A percentile compares a stretch with the other conserved stretches of the same genome.
Evolutionary conservation across 805 yeast genomes (phyloP).

Genomic region (Yamadazyma ubonensis): DNA sequence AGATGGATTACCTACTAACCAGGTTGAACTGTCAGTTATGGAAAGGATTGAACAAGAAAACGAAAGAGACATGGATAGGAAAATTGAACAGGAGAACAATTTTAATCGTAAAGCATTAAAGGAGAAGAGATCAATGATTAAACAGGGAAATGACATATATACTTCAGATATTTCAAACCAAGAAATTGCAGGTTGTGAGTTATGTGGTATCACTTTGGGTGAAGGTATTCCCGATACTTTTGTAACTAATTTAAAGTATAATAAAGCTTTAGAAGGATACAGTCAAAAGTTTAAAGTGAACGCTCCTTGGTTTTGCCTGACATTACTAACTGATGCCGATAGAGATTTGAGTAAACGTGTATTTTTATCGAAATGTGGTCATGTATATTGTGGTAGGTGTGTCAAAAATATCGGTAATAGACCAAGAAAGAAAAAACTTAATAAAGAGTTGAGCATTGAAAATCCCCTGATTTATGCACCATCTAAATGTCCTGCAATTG

Average conservation of each 20-base stretch:
- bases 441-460: constrained; percentile 22
- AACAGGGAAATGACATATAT: constrained; percentile 26
- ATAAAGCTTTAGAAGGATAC: constrained; percentile 26
- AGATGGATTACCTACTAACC: constrained; percentile 1
- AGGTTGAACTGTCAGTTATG: constrained; percentile 27
- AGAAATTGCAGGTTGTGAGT: constrained; percentile 41
- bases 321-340: constrained; percentile 24
- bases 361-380: constrained; percentile 74
- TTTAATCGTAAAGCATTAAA: constrained; percentile 29
- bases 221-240: constrained; percentile 64
- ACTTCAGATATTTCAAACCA: constrained; percentile 27
- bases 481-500: constrained; percentile 52
- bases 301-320: constrained; percentile 67
- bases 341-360: constrained; percentile 24
- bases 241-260: constrained; percentile 31
- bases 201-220: constrained; percentile 75
- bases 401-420: constrained; percentile 60
- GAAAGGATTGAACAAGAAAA: constrained; percentile 41
- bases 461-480: constrained; percentile 53
- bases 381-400: constrained; percentile 83
- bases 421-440: constrained; percentile 22
- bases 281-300: constrained; percentile 29
- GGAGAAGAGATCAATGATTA: constrained; percentile 28
- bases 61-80: constrained; percentile 33
- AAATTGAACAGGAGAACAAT: constrained; percentile 29